Percentiles rank a stretch among this genome's conserved stretches.
These are phyloP conservation scores for Russula sp. DNA, from an alignment of 768 basidiomycete genomes.

Conservation along the genomic window DNA sequence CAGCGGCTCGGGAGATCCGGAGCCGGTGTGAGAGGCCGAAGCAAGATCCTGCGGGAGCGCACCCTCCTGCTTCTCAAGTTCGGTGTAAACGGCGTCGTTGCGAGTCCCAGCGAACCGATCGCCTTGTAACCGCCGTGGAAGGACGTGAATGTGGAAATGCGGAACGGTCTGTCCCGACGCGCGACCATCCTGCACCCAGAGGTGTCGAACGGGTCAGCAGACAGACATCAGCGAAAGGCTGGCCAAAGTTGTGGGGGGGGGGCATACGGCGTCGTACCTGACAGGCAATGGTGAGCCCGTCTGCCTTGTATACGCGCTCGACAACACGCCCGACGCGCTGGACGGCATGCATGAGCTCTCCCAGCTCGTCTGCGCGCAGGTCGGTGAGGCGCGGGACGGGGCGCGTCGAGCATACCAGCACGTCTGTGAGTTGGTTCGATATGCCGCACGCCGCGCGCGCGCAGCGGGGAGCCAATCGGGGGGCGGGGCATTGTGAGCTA, in stretches of 20 bases:
- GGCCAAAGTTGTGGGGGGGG: not conserved
- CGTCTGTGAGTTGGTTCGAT: slow-evolving; percentile 34
- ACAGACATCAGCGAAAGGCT: slow-evolving; percentile 2
- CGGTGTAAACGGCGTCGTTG: slow-evolving; percentile 77
- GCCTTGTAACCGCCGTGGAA: slow-evolving; percentile 71
- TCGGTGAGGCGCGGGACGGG: slow-evolving; percentile 46
- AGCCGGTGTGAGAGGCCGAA: not conserved
- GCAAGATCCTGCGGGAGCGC: slow-evolving; percentile 40
- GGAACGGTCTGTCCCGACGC: slow-evolving; percentile 83
- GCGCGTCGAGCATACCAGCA: slow-evolving; percentile 49
- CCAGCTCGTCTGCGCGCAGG: slow-evolving; percentile 52
- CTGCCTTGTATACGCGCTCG: slow-evolving; percentile 75
- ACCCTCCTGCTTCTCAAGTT: slow-evolving; percentile 60
- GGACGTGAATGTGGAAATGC: slow-evolving; percentile 94
- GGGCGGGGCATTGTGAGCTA: slow-evolving; percentile 31
- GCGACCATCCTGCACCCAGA: slow-evolving; percentile 60
- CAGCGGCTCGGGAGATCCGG: slow-evolving; percentile 29
- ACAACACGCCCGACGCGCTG: slow-evolving; percentile 74
- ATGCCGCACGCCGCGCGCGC: not conserved
- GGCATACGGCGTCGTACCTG: slow-evolving; percentile 49
- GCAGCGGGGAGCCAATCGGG: too few relatives aligned
- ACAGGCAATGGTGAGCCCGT: slow-evolving; percentile 81
- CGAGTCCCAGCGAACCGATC: slow-evolving; percentile 52
- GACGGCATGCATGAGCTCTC: slow-evolving; percentile 74
- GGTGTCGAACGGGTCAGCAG: too few relatives aligned